Evolutionary conservation across 345 rosid genomes (phyloP), one percentile per base, ranked within the genome.

Genomic region (Populus nigra): DNA sequence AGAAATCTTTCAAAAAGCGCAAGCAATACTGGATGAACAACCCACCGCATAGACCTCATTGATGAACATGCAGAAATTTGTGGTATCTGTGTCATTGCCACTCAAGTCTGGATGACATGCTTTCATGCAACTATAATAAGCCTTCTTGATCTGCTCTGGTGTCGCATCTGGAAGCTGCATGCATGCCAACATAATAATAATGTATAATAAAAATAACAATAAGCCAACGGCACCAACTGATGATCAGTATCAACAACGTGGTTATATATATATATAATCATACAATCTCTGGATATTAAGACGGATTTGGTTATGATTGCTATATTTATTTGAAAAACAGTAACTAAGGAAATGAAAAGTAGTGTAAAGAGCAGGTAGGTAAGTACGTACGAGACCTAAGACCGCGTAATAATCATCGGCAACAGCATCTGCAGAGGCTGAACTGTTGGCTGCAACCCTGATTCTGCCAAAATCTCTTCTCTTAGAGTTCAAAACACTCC

Each of bases 61-160:
- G 13, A 95, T 90, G 91, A 95, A 95, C 87, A 89, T 92, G 87
- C 99, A 95, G 88, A 95, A 95, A 76, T 95, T 95, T 2, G 90
- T 95, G 12, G 93, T 89, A 73, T 92, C 97, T 1, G 92, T 85
- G 73, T 90, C 92, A 75, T 91, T 68, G 2, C 98, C 99, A 62
- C 97, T 95, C 81, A 95, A 85, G 59, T 95, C 99, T 4, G 99
- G 98, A 90, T 95, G 99, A 6, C 99, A 95, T 65, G 91, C 88
- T 80, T 93, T 95, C 97, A 95, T 95, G 91, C 98, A 95, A 71
- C 91, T 95, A 82, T 95, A 93, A 78, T 95, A 95, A 0, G 99
- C 98, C 83, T 91, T 90, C 90, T 92, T 95, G 63, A 95, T 95
- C 90, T 95, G 93, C 59, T 78, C 92, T 22, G 84, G 93, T 16